A percentile compares a stretch with the other conserved stretches of the same genome.
These are phyloP conservation scores for Naganishia friedmannii DNA, from an alignment of 768 basidiomycete genomes.

Conservation along the genomic window DNA sequence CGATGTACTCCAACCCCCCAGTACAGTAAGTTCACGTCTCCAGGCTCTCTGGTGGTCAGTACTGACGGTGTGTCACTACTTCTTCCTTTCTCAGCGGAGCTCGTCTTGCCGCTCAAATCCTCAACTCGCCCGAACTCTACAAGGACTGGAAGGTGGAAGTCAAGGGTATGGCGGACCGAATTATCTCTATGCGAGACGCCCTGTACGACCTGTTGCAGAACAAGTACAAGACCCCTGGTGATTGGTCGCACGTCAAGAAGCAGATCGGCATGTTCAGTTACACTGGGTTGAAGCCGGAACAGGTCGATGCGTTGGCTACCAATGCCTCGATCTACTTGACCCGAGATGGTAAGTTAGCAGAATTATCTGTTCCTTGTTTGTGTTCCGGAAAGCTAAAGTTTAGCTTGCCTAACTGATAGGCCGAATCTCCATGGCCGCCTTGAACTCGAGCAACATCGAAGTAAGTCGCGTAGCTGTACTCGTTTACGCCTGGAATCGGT, in stretches of 20 bases:
- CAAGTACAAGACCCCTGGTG: slow-evolving; percentile 69
- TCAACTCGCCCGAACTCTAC: slow-evolving; percentile 29
- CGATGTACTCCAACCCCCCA: slow-evolving; percentile 99
- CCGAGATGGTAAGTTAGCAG: slow-evolving; percentile 33
- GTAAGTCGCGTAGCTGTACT: slow-evolving; percentile 26
- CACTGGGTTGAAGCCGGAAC: slow-evolving; percentile 45
- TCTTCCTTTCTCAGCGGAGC: slow-evolving; percentile 42
- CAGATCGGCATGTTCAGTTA: slow-evolving; percentile 69
- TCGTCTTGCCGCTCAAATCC: slow-evolving; percentile 49
- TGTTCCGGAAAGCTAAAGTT: neutral
- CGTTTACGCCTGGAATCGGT: slow-evolving; percentile 17
- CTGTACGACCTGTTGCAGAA: slow-evolving; percentile 70
- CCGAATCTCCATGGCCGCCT: slow-evolving; percentile 88
- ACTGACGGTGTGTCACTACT: neutral
- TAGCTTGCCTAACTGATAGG: slow-evolving; percentile 44
- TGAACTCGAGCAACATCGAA: slow-evolving; percentile 74
- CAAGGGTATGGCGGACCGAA: slow-evolving; percentile 84
- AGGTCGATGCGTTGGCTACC: slow-evolving; percentile 48
- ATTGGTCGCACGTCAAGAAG: slow-evolving; percentile 90
- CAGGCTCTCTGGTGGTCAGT: neutral
- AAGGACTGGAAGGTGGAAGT: slow-evolving; percentile 61
- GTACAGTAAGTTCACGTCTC: slow-evolving; percentile 41
- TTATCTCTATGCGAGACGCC: slow-evolving; percentile 84
- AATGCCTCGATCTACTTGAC: slow-evolving; percentile 51
- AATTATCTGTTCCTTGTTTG: neutral